Evolutionary conservation across 2,329 filamentous ascomycete species (phyloP), one percentile per base, ranked within the genome.

Genomic region (Calycina herbarum): DNA sequence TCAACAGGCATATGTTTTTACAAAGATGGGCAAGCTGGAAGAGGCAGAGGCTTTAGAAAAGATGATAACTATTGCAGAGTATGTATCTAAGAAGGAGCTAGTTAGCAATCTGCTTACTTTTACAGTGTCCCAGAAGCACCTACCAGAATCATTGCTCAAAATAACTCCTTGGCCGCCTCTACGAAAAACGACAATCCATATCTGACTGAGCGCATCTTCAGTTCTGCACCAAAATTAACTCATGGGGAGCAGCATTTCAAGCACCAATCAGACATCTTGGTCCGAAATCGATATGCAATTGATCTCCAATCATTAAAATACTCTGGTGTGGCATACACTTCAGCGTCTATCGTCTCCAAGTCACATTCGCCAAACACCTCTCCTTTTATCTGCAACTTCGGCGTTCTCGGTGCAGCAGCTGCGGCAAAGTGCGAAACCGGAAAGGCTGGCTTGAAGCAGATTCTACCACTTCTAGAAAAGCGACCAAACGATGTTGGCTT

Each of bases 401-500:
- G 87, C 2, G 86, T 87, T 6, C 81, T 89, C 67, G 88, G 91
- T 72, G 92, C 92, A 13, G 92, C 93, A 45, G 93, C 93, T 13
- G 85, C 89, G 71, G 85, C 89, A 7, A 83, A 87, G 58, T 85
- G 86, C 42, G 78, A 83, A 69, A 83, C 83, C 10, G 89, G 87
- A 57, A 90, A 89, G 72, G 83, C 86, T 57, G 87, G 89, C 5
- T 79, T 96, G 40, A 91, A 89, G 74, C 82, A 86, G 42, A 85
- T 96, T 31, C 78, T 92, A 3, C 85, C 86, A 0, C 77, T 94
- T 13, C 80, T 94, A 6, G 89, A 92, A 72, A 89, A 87, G 74
- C 83, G 92, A 35, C 92, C 93, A 0, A 86, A 86, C 66, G 93
- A 97, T 74, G 81, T 97, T 27, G 94, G 94, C 1, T 82, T 97